Percentiles rank a stretch among this genome's conserved stretches.
These are phyloP conservation scores for Stevia rebaudiana DNA, from an alignment of 140 eudicot species.

Conservation along the genomic window DNA sequence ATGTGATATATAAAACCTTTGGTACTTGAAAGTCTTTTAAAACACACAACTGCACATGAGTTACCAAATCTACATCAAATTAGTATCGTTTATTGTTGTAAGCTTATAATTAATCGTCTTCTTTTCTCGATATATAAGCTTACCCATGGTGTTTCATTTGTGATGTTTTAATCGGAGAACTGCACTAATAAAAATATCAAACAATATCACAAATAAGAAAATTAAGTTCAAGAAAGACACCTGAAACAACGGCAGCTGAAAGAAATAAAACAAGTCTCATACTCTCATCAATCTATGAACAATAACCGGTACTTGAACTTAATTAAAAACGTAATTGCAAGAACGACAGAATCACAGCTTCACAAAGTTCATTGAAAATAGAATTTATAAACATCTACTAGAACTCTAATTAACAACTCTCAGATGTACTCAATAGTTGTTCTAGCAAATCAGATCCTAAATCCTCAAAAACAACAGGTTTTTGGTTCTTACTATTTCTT, in stretches of 20 bases:
- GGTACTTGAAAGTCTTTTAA: not conserved
- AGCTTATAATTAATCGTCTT: too few relatives aligned
- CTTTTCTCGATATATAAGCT: too few relatives aligned
- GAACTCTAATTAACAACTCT: conserved; percentile 19
- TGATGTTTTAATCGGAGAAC: too few relatives aligned
- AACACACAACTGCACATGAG: not conserved
- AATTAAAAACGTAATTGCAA: not conserved
- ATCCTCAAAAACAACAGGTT: conserved; percentile 42
- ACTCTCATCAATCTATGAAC: too few relatives aligned
- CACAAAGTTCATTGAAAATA: not conserved
- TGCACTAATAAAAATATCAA: not conserved
- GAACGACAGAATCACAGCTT: not conserved
- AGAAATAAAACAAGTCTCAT: not conserved
- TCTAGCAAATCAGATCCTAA: conserved; percentile 65
- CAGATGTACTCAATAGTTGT: conserved; percentile 33
- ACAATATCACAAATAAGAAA: not conserved
- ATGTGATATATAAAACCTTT: too few relatives aligned
- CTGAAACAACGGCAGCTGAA: not conserved
- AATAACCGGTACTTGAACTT: not conserved
- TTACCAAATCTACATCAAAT: not conserved
- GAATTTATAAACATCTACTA: conserved; percentile 1
- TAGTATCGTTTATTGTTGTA: not conserved
- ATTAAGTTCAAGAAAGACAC: not conserved
- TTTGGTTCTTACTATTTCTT: conserved; percentile 11
- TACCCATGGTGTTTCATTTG: too few relatives aligned